Conservation (phyloP, 805 yeast genomes). For the Teunomyces cretensis region DNA sequence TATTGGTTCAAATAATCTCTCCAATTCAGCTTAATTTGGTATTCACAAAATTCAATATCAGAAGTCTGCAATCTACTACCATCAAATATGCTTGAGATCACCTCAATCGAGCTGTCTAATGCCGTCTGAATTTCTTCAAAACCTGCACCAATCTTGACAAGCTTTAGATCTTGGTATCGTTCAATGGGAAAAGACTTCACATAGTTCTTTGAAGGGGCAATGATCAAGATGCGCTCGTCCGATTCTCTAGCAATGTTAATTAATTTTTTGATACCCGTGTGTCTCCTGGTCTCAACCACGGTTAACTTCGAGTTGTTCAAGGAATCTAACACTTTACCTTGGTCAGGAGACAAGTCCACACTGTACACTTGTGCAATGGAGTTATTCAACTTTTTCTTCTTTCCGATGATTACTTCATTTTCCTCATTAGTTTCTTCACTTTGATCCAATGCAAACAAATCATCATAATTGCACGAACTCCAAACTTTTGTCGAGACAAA, state of each 20-base stretch:
- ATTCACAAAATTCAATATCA: slow-evolving; percentile 9
- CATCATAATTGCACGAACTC: neutral
- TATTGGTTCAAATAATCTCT: slow-evolving; percentile 3
- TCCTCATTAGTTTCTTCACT: neutral
- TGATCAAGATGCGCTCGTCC: slow-evolving; percentile 13
- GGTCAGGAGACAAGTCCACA: neutral
- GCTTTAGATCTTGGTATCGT: slow-evolving; percentile 1
- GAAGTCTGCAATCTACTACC: slow-evolving; percentile 14
- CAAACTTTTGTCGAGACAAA: neutral
- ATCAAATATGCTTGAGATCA: slow-evolving; percentile 32
- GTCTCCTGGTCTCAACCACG: slow-evolving; percentile 10
- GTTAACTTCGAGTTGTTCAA: slow-evolving; percentile 6
- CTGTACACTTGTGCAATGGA: neutral
- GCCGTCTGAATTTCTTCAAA: neutral
- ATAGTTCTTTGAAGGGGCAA: slow-evolving; percentile 13
- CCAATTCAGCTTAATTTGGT: slow-evolving; percentile 10
- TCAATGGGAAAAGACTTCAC: slow-evolving; percentile 2
- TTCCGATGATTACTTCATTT: neutral
- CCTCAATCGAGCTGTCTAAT: slow-evolving; percentile 10
- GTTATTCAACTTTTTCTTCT: neutral
- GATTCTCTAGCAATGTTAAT: slow-evolving; percentile 5
- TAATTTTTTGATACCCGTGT: slow-evolving; percentile 8
- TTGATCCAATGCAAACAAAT: neutral
- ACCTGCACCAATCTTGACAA: slow-evolving; percentile 8
- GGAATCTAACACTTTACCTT: neutral